These are phyloP conservation scores for Didymella sp. DNA, from an alignment of 2,329 filamentous ascomycete species.

Conservation along the genomic window DNA sequence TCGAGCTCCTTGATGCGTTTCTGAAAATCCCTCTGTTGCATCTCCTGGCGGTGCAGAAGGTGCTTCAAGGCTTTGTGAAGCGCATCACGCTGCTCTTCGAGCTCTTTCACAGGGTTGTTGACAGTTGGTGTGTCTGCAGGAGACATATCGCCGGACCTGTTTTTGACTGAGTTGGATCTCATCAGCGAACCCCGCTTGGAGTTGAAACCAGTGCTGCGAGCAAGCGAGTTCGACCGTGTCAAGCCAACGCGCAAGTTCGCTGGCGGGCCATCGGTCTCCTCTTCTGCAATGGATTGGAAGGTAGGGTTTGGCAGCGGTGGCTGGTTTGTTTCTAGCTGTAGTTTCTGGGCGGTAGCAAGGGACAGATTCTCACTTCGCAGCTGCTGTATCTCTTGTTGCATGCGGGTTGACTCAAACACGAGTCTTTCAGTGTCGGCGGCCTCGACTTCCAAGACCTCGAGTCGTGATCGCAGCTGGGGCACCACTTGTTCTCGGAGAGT, in stretches of 20 bases:
- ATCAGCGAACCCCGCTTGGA: constrained; percentile 59
- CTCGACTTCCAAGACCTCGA: constrained; percentile 80
- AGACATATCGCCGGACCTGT: constrained; percentile 52
- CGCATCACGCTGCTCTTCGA: constrained; percentile 92
- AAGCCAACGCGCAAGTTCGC: constrained; percentile 56
- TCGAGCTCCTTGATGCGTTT: constrained; percentile 82
- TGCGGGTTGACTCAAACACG: constrained; percentile 79
- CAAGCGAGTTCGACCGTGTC: constrained; percentile 71
- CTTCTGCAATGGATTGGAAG: constrained; percentile 69
- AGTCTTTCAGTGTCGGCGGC: constrained; percentile 75
- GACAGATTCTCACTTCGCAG: constrained; percentile 72
- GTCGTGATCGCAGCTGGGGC: constrained; percentile 75
- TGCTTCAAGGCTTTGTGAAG: constrained; percentile 86
- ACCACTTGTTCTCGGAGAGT: constrained; percentile 89
- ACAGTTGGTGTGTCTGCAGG: constrained; percentile 61
- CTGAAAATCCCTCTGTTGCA: constrained; percentile 81
- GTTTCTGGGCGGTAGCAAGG: constrained; percentile 57
- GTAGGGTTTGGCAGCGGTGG: constrained; percentile 52
- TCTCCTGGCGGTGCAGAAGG: constrained; percentile 82
- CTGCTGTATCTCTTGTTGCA: constrained; percentile 76
- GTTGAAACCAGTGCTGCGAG: constrained; percentile 58
- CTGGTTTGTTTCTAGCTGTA: constrained; percentile 56
- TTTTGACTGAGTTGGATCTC: constrained; percentile 54
- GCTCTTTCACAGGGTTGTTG: constrained; percentile 72
- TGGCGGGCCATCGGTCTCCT: constrained; percentile 53